Conservation (phyloP, 2,329 filamentous ascomycete species). For the Talaromyces sp. region DNA sequence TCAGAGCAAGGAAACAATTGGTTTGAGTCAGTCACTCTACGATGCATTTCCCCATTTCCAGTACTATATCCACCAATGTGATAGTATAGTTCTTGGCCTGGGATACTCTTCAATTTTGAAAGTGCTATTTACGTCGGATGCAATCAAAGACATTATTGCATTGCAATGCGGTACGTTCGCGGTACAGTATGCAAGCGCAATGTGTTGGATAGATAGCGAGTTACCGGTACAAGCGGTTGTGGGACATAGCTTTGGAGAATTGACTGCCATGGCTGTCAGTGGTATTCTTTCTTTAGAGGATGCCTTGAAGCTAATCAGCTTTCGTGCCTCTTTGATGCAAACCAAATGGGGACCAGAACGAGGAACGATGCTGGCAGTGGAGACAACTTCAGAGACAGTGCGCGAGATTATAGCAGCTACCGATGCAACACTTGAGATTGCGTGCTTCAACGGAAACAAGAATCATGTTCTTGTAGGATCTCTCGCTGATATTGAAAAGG, state of each 20-base stretch:
- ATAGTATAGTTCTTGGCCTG: background rate
- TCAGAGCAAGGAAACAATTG: constrained; percentile 9
- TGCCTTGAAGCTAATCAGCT: constrained; percentile 24
- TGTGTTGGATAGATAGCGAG: background rate
- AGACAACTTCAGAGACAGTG: constrained; percentile 16
- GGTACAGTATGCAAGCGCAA: constrained; percentile 1
- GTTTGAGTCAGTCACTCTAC: constrained; percentile 2
- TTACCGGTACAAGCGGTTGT: constrained; percentile 5
- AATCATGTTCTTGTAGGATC: constrained; percentile 20
- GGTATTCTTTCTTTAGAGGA: constrained; percentile 16
- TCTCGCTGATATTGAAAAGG: constrained; percentile 6
- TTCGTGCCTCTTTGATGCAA: constrained; percentile 28
- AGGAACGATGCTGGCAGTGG: constrained; percentile 29
- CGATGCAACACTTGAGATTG: constrained; percentile 22
- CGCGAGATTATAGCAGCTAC: background rate
- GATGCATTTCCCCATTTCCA: background rate
- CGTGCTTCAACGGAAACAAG: constrained; percentile 20
- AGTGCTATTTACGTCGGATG: background rate
- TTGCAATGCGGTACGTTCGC: constrained; percentile 5
- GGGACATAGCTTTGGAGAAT: constrained; percentile 15
- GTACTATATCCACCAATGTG: constrained; percentile 1
- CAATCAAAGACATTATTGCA: background rate
- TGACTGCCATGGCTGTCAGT: constrained; percentile 14
- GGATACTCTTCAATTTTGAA: background rate
- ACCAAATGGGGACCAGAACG: constrained; percentile 27